phyloP scores from a whole-genome alignment of 2,329 filamentous ascomycete species.

The Cladobotryum protrusum region DNA sequence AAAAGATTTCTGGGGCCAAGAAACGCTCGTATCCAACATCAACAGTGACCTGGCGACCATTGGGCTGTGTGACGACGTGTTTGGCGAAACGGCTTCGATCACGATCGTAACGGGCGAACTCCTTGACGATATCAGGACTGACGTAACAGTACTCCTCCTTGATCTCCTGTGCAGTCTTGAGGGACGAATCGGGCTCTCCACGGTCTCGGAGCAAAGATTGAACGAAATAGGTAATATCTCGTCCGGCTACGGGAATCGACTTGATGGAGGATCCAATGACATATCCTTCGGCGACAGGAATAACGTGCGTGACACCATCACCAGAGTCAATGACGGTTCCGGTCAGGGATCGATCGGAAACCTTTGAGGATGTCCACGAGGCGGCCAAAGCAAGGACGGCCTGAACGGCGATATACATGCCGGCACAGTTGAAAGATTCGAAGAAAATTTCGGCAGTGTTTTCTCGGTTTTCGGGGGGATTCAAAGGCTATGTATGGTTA shows the following conservation, averaged over 20 bases:
- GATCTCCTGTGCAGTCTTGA: conserved; percentile 96
- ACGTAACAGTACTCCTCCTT: conserved; percentile 99
- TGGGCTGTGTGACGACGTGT: conserved; percentile 79
- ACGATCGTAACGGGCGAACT: conserved; percentile 89
- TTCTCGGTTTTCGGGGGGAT: conserved; percentile 97
- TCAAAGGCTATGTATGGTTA: conserved; percentile 62
- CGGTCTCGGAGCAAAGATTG: conserved; percentile 93
- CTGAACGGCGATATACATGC: conserved; percentile 97
- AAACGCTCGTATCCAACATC: conserved; percentile 98
- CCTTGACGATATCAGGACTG: conserved; percentile 97
- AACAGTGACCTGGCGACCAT: conserved; percentile 75
- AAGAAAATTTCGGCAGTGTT: conserved; percentile 99
- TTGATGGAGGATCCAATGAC: conserved; percentile 99
- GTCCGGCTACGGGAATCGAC: conserved; percentile 94
- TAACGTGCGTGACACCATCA: conserved; percentile 98
- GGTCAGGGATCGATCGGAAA: conserved; percentile 89
- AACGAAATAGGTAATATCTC: conserved; percentile 98
- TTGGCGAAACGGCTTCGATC: conserved; percentile 88
- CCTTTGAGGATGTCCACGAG: conserved; percentile 98
- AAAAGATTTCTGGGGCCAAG: conserved; percentile 97
- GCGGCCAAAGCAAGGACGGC: conserved; percentile 93
- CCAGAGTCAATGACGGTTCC: conserved; percentile 98
- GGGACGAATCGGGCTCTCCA: conserved; percentile 89
- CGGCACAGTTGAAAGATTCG: conserved; percentile 98
- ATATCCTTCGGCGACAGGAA: conserved; percentile 96